Base-by-base conservation (phyloP, 495 filamentous ascomycete species). In the Penicillium arizonense region DNA sequence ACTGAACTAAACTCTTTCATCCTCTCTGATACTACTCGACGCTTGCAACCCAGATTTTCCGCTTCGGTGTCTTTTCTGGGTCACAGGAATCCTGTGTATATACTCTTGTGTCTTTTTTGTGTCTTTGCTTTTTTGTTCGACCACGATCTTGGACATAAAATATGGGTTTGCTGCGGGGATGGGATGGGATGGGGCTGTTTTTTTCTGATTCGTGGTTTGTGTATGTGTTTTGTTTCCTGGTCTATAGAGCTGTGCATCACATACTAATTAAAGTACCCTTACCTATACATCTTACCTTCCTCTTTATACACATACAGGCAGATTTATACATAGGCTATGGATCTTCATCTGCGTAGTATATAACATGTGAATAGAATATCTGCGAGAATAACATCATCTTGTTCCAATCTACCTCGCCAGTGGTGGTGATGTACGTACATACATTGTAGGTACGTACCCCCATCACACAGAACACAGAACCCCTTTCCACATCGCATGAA, bases 211-310 rank as follows among this genome's bases (percentile, higher is more conserved):
- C 33, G 5, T 20, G 34, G 24, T 48, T 24, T 21, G 11, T 39
- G 42, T 32, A 41, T 50, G 35, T 35, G 37, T 24, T 44, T 40
- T 38, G 40, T n/a, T 47, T 18, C 5, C n/a, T 26, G 37, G 18
- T 47, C 42, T 37, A 61, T 61, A 58, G 50, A 61, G 49, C 33
- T 39, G 36, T 36, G 41, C 23, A 44, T 39, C 52, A 55, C 52
- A 55, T 59, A 51, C 37, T 59, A 59, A 51, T 50, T 59, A 34
- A 59, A 51, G 43, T 59, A 34, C 24, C 28, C 40, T 36, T 44
- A 26, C 33, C 20, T 21, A 9, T 34, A 18, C 9, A 11, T 5
- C 0, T 32, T 45, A 18, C 28, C 18, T 24, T 35, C 10, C 13
- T 30, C 18, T 18, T 18, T 18, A 18, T 18, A 18, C 18, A 1